Evolutionary conservation across 371 early-diverging fungal species (phyloP).

Genomic region (Apophysomyces variabilis): DNA sequence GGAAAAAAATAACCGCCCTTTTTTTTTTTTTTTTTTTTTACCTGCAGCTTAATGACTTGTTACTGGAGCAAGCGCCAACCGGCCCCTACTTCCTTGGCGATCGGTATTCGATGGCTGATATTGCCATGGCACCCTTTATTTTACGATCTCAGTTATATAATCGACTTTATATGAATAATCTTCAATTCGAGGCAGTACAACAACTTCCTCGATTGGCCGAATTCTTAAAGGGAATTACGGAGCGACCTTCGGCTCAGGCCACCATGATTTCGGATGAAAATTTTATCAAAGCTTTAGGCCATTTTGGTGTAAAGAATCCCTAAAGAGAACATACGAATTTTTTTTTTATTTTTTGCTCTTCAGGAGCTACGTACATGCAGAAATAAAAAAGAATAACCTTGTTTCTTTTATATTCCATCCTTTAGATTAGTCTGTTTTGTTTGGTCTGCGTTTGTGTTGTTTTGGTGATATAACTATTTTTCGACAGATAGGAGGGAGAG

Average conservation of each 20-base stretch:
- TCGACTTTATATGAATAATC: conserved; percentile 21
- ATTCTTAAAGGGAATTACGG: conserved; percentile 34
- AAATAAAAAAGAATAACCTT: not conserved
- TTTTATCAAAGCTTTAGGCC: conserved; percentile 11
- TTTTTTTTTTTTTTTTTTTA: conserved; percentile 13
- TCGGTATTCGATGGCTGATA: conserved; percentile 64
- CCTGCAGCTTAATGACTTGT: conserved; percentile 42
- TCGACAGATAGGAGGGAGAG: not conserved
- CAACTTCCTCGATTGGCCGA: conserved; percentile 32
- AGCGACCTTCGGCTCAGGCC: conserved; percentile 32
- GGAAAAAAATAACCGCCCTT: not conserved
- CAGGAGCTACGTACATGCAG: not conserved
- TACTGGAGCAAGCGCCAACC: conserved; percentile 45
- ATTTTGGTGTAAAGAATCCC: not conserved
- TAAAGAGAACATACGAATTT: not conserved
- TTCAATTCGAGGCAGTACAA: conserved; percentile 24
- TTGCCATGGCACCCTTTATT: conserved; percentile 57
- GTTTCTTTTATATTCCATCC: not conserved
- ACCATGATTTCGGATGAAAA: conserved; percentile 34
- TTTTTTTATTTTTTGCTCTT: not conserved
- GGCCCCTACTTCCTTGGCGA: conserved; percentile 70
- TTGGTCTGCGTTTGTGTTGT: not conserved
- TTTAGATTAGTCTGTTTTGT: too few species aligned
- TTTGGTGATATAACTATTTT: conserved; percentile 1
- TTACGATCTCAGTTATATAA: conserved; percentile 30